These are phyloP conservation scores for Gastrodia elata DNA, from an alignment of 106 monocot species.

Conservation along the genomic window DNA sequence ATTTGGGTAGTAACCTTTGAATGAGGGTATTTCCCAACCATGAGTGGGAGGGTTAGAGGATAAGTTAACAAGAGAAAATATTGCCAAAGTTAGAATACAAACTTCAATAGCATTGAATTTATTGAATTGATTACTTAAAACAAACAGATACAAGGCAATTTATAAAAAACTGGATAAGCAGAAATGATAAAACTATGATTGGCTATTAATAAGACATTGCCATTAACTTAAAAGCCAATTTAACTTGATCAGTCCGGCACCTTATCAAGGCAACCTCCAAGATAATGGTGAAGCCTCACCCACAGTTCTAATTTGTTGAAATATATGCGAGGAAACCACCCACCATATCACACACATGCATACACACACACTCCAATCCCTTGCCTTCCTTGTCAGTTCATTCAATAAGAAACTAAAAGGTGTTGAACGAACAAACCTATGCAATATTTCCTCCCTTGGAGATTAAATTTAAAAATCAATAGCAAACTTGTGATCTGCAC, in stretches of 20 bases:
- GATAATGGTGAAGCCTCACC: neutral
- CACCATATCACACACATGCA: neutral
- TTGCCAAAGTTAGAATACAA: neutral
- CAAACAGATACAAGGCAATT: neutral
- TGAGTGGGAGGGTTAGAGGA: no score
- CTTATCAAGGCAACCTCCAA: neutral
- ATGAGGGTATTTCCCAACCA: no score
- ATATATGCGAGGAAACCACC: neutral
- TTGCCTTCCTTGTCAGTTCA: neutral
- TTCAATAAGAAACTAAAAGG: neutral
- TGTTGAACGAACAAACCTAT: neutral
- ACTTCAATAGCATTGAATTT: neutral
- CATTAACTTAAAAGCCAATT: neutral
- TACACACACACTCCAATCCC: neutral
- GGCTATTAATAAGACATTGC: neutral
- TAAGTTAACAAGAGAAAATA: neutral
- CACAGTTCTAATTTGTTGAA: neutral
- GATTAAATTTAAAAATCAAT: neutral
- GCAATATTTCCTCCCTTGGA: neutral
- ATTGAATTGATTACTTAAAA: neutral
- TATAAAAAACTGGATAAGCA: neutral
- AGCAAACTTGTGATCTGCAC: neutral
- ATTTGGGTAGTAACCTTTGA: no score
- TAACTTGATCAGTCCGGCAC: neutral
- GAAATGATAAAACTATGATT: neutral